phyloP scores from a whole-genome alignment of 306 rosid genomes.

The Lathyrus sativus region DNA sequence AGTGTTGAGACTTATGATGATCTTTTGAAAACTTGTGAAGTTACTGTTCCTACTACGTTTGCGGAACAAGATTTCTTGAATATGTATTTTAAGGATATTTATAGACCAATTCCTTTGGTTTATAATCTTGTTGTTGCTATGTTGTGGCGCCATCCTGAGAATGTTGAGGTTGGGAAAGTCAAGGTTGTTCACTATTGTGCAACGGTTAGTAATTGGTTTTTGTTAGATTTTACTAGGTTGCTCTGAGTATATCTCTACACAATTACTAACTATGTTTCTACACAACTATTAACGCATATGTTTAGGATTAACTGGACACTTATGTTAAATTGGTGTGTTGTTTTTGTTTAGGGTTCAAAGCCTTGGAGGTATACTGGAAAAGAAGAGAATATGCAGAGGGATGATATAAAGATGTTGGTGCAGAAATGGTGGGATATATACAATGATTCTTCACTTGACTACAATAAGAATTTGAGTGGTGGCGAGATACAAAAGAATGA shows the following conservation, averaged over 20 bases:
- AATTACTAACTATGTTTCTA: too few relatives aligned
- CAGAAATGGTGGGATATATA: conserved; percentile 79
- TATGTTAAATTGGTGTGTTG: background rate
- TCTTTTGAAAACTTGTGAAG: conserved; percentile 46
- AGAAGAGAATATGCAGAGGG: conserved; percentile 83
- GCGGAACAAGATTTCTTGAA: conserved; percentile 86
- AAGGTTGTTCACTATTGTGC: conserved; percentile 84
- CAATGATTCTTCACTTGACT: conserved; percentile 59
- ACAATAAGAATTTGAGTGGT: conserved; percentile 25
- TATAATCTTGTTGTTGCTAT: conserved; percentile 74
- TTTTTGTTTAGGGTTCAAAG: conserved; percentile 64
- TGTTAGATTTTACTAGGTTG: too few relatives aligned
- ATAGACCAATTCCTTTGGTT: conserved; percentile 53
- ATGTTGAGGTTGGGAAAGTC: conserved; percentile 53
- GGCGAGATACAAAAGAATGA: background rate
- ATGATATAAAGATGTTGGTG: conserved; percentile 71
- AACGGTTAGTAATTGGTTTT: conserved; percentile 57
- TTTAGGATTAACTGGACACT: too few relatives aligned
- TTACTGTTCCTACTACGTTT: conserved; percentile 64
- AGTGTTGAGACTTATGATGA: conserved; percentile 43
- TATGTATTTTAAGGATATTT: conserved; percentile 58
- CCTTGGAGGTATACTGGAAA: conserved; percentile 86
- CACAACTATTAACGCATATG: too few relatives aligned
- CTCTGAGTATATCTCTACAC: too few relatives aligned
- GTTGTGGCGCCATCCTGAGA: conserved; percentile 86